phyloP scores from a whole-genome alignment of 1,284 basidiomycete genomes.

The Ustilago vetiveriae region DNA sequence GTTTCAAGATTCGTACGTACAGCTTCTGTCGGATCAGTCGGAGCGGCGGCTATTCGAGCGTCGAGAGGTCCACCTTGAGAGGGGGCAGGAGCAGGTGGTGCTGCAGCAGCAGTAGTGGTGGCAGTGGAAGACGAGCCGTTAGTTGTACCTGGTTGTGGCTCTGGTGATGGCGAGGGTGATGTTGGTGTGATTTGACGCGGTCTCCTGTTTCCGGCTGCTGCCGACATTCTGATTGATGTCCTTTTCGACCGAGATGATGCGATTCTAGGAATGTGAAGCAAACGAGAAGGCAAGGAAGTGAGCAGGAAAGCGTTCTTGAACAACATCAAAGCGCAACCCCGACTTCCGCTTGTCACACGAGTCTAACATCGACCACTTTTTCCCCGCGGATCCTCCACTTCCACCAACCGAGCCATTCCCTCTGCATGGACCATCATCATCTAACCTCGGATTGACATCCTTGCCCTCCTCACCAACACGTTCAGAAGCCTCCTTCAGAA shows the following conservation, averaged over 20 bases:
- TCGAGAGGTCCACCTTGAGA: background rate
- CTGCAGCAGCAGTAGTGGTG: background rate
- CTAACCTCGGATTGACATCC: too few species aligned
- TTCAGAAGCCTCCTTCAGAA: too few species aligned
- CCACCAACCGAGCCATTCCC: background rate
- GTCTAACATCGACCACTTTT: too few species aligned
- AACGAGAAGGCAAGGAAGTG: too few species aligned
- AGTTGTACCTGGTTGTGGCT: slow-evolving; percentile 21
- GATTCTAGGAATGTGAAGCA: too few species aligned
- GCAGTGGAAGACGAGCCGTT: slow-evolving; percentile 15
- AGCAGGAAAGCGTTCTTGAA: too few species aligned
- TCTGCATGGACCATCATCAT: background rate
- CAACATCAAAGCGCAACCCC: too few species aligned
- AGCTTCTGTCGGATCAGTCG: slow-evolving; percentile 16
- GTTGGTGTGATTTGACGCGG: slow-evolving; percentile 44
- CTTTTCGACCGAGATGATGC: too few species aligned
- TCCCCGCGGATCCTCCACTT: background rate
- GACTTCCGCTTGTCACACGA: too few species aligned
- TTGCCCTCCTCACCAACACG: too few species aligned
- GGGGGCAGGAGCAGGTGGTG: background rate
- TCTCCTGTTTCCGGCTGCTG: slow-evolving; percentile 19
- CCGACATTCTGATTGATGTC: slow-evolving; percentile 12
- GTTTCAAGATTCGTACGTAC: slow-evolving; percentile 54
- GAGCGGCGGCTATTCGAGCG: background rate
- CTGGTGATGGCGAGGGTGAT: slow-evolving; percentile 45